Percentiles rank a stretch among this genome's conserved stretches.
Conservation (phyloP, 2,329 filamentous ascomycete species). For the Helotiales sp. region DNA sequence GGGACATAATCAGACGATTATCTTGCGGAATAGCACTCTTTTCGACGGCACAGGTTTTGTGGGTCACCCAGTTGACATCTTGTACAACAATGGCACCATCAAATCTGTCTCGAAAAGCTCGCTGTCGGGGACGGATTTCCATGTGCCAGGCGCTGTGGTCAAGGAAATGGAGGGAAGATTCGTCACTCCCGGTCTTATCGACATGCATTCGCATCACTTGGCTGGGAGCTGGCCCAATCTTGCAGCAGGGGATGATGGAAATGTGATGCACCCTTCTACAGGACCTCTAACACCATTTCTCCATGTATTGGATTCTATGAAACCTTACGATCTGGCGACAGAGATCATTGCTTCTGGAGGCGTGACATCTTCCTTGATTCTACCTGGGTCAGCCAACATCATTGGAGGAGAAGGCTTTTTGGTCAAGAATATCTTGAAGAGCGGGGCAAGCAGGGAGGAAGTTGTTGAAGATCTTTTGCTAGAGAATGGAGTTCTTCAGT, state of each 20-base stretch:
- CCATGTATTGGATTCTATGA: slow-evolving; percentile 41
- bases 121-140: background rate
- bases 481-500: slow-evolving; percentile 38
- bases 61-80: slow-evolving; percentile 37
- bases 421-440: slow-evolving; percentile 40
- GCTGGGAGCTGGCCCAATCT: slow-evolving; percentile 36
- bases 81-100: slow-evolving; percentile 40
- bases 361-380: slow-evolving; percentile 43
- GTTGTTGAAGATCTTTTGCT: slow-evolving; percentile 43
- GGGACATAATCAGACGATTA: slow-evolving; percentile 38
- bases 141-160: slow-evolving; percentile 21
- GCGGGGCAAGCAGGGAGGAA: slow-evolving; percentile 38
- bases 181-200: slow-evolving; percentile 45
- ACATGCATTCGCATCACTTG: slow-evolving; percentile 47
- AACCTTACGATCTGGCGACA: slow-evolving; percentile 41
- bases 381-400: slow-evolving; percentile 45
- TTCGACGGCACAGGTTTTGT: slow-evolving; percentile 43
- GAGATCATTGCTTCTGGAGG: slow-evolving; percentile 43
- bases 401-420: slow-evolving; percentile 44
- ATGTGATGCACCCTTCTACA: slow-evolving; percentile 37
- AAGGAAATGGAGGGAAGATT: slow-evolving; percentile 38
- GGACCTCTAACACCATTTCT: slow-evolving; percentile 40
- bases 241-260: slow-evolving; percentile 36
- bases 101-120: slow-evolving; percentile 29
- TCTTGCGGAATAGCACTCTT: slow-evolving; percentile 42